Evolutionary conservation across 2,329 filamentous ascomycete species (phyloP).

Genomic region (Escovopsis weberi): DNA sequence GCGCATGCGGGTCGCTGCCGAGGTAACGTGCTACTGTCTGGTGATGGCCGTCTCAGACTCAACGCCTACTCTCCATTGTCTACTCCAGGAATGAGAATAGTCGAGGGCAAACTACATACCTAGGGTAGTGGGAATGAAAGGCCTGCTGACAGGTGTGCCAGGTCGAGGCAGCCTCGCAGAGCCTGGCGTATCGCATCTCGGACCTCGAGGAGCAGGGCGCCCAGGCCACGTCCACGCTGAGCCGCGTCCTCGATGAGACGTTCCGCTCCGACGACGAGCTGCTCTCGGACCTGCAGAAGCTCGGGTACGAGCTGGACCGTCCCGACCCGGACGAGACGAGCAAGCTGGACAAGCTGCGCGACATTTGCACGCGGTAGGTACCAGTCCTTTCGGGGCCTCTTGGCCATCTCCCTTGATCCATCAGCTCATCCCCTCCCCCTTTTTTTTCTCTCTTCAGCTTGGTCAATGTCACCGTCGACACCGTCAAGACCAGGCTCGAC

Average conservation of each 20-base stretch:
- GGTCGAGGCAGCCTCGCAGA: slow-evolving; percentile 34
- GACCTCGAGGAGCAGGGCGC: slow-evolving; percentile 39
- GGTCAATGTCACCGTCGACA: slow-evolving; percentile 43
- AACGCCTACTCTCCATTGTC: neutral
- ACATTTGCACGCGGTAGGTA: slow-evolving; percentile 36
- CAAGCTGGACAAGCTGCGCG: slow-evolving; percentile 43
- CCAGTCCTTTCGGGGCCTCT: too few species aligned
- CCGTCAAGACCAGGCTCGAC: slow-evolving; percentile 38
- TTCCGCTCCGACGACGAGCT: slow-evolving; percentile 51
- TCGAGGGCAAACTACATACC: too few species aligned
- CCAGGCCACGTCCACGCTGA: slow-evolving; percentile 28
- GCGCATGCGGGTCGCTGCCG: slow-evolving; percentile 25
- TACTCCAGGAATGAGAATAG: too few species aligned
- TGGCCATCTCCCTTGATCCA: neutral
- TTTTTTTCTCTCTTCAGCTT: slow-evolving; percentile 23
- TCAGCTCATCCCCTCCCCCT: too few species aligned
- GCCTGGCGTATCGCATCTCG: slow-evolving; percentile 28
- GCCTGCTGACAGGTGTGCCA: slow-evolving; percentile 9
- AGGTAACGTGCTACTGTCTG: slow-evolving; percentile 18
- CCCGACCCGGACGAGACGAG: slow-evolving; percentile 36
- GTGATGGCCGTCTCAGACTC: neutral
- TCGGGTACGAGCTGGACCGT: slow-evolving; percentile 44
- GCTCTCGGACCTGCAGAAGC: slow-evolving; percentile 49
- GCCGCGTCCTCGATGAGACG: slow-evolving; percentile 32
- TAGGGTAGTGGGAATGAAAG: too few species aligned